Evolutionary conservation across 2,329 filamentous ascomycete genomes (phyloP), one percentile per base, ranked within the genome.

Genomic region (Exophiala calicioides): DNA sequence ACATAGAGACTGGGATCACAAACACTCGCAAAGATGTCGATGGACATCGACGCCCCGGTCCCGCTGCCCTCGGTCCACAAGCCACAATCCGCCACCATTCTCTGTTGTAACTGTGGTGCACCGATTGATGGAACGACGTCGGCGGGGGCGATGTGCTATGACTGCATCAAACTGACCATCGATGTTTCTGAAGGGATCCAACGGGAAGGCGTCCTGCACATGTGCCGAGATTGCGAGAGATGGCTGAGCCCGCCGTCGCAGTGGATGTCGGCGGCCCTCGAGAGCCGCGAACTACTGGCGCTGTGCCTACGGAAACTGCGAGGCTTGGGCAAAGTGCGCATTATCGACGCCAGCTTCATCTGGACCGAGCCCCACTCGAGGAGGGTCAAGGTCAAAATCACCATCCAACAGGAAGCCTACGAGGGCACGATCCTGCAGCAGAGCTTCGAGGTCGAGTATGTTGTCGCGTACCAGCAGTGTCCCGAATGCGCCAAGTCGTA

Each of bases 331-430:
- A 95, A 93, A 73, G 88, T 95, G 58, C 81, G 93, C 52, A 93
- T 98, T 62, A 90, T 96, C 62, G 93, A 98, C 66, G 93, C 93
- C 35, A 87, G 83, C 61, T 98, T 97, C 65, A 87, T 97, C 64
- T 98, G 93, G 93, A 98, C 93, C 1, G 93, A 98, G 69, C 91
- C 93, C 8, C 93, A 98, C 72, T 96, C 90, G 60, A 79, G 89
- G 63, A 79, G 93, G 65, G 79, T 97, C 56, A 94, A 90, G 71
- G 84, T 97, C 67, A 96, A 96, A 75, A 85, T 98, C 68, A 97
- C 93, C 1, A 85, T 97, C 36, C 93, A 97, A 64, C 78, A 81
- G 58, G 79, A 84, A 65, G 79, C 79, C 31, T 80, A 78, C 60
- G 74, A 84, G 60, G 81, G 79, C 27, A 82, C 81, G 7, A 84